phyloP scores from a whole-genome alignment of 495 filamentous ascomycete genomes.

The Cercophora sp. region DNA sequence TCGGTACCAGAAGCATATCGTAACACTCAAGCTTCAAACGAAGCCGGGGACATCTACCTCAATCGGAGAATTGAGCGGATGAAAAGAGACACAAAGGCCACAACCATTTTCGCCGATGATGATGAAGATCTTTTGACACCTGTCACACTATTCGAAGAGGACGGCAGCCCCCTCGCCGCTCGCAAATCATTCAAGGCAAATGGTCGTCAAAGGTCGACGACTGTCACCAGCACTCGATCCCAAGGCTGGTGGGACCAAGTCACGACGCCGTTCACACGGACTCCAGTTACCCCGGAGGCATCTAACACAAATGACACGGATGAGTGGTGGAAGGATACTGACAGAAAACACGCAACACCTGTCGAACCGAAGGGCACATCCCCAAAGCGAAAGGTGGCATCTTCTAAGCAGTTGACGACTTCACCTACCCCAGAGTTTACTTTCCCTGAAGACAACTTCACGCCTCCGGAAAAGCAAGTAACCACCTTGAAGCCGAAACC shows the following conservation, averaged over 20 bases:
- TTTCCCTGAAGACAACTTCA: background rate
- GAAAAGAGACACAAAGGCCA: slow-evolving; percentile 14
- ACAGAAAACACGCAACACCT: slow-evolving; percentile 26
- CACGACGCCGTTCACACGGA: slow-evolving; percentile 63
- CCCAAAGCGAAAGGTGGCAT: background rate
- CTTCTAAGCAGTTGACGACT: background rate
- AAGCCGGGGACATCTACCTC: too few species aligned
- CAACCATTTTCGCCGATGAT: slow-evolving; percentile 22
- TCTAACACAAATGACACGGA: background rate
- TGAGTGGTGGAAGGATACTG: slow-evolving; percentile 35
- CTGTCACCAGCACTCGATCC: slow-evolving; percentile 53
- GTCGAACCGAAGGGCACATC: too few species aligned
- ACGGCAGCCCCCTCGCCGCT: slow-evolving; percentile 32
- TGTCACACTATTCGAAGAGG: slow-evolving; percentile 48
- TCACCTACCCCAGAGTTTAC: too few species aligned
- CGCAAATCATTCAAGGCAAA: slow-evolving; percentile 31
- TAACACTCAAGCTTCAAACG: background rate
- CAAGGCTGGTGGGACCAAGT: slow-evolving; percentile 88
- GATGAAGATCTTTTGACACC: slow-evolving; percentile 34
- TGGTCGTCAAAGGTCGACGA: slow-evolving; percentile 24
- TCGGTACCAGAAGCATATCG: slow-evolving; percentile 10
- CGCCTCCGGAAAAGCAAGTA: background rate
- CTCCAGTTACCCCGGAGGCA: slow-evolving; percentile 20
- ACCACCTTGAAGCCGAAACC: too few species aligned
- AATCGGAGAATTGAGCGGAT: background rate